Conservation (phyloP, 2,329 filamentous ascomycete genomes). For the Arthroderma sp. region DNA sequence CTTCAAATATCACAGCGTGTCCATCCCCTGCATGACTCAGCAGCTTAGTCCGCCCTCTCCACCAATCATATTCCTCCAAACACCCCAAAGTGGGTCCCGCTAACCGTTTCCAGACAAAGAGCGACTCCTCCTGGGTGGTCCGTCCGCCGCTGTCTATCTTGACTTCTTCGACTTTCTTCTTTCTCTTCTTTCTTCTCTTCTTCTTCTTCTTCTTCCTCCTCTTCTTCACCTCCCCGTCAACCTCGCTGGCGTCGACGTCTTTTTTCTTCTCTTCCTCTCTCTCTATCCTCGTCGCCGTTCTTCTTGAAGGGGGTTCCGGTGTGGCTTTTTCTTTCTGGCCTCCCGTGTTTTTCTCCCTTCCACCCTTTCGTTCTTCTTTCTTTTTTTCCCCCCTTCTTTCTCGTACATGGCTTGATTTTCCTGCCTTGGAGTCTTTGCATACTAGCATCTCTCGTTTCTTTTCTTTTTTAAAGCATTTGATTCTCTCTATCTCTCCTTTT, state of each 20-base stretch:
- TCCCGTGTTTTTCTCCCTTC: conserved; percentile 4
- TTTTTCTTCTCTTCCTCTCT: background rate
- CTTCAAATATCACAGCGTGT: too few species aligned
- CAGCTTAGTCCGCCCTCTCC: too few species aligned
- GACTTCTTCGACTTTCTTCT: background rate
- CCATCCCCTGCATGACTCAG: too few species aligned
- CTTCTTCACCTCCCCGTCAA: background rate
- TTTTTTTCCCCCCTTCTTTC: conserved; percentile 14
- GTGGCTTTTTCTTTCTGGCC: background rate
- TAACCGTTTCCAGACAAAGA: too few species aligned
- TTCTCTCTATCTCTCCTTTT: conserved; percentile 12
- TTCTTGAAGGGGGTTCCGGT: background rate
- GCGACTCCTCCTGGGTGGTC: too few species aligned
- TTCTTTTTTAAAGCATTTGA: background rate
- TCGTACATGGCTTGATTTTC: conserved; percentile 24
- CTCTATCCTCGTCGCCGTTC: background rate
- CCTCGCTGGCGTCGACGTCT: conserved; percentile 1
- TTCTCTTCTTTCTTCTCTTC: background rate
- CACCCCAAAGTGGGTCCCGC: too few species aligned
- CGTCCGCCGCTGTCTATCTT: too few species aligned
- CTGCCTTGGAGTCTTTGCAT: conserved; percentile 17
- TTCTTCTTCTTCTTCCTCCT: background rate
- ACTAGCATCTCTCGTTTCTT: conserved; percentile 7
- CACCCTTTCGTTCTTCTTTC: conserved; percentile 14
- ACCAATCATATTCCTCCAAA: too few species aligned